Evolutionary conservation across 2,329 filamentous ascomycete species (phyloP), one percentile per base, ranked within the genome.

Genomic region (Dactylella cylindrospora): DNA sequence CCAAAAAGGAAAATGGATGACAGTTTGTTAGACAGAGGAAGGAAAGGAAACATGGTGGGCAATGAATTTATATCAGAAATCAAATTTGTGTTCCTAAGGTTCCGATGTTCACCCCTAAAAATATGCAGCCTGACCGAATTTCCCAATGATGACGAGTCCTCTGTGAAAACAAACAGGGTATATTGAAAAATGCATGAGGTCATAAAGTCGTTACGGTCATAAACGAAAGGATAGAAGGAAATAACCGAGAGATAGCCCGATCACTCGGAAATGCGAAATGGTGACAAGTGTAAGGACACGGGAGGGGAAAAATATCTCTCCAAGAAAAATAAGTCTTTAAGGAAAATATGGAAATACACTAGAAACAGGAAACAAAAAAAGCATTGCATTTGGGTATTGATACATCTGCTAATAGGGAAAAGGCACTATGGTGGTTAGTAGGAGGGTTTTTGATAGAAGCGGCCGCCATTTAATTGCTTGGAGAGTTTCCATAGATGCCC

Each of bases 401-500:
- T n/a, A 7, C 19, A 46, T 9, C 12, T 19, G 32, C 9, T 8
- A 23, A 22, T 47, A 25, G 20, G 32, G 20, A 25, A 40, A 25
- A 25, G 23, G 23, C 17, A 23, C 33, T 23, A 12, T 4, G 17
- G 25, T 19, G 17, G 28, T 19, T 45, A 31, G 32, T 31, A 33
- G 35, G 35, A 33, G 7, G 29, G 35, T 22, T 33, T 13, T 22
- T 19, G 28, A 15, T 23, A 45, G 12, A 19, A 45, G 6, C 17
- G 15, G 12, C 15, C 35, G 12, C 33, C 19, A 2, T 22, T 38
- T 53, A 47, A 31, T 50, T 9, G 38, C 41, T 53, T 62, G 57
- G 49, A 32, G 45, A 51, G 3, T 43, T 31, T 41, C 46, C 40
- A 10, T 52, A 65, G 47, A 86, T 81, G 25, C 88, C 89, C 86